Conservation (phyloP, 2,329 filamentous ascomycete species). For the Paracoccidioides lutzii region DNA sequence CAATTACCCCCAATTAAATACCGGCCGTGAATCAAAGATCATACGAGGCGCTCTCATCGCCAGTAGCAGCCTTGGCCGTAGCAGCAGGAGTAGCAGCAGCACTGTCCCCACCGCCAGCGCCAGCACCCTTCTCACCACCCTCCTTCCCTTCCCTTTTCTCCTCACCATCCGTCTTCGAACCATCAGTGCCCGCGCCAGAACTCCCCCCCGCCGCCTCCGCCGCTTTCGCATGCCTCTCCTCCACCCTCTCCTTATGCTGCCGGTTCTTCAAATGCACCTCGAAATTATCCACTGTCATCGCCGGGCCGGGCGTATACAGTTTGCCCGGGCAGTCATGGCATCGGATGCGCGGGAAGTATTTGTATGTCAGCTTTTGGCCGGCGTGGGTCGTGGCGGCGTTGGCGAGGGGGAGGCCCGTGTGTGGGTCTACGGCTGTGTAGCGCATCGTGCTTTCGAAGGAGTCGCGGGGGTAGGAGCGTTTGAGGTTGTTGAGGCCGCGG, state of each 20-base stretch:
- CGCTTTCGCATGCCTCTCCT: conserved; percentile 33
- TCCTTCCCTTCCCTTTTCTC: too few relatives aligned
- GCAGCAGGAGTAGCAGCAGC: not conserved
- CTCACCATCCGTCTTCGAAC: not conserved
- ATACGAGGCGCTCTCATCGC: not conserved
- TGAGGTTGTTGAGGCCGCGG: conserved; percentile 58
- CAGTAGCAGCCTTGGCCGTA: not conserved
- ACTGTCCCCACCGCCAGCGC: not conserved
- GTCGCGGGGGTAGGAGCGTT: conserved; percentile 60
- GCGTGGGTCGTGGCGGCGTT: conserved; percentile 38
- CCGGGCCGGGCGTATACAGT: conserved; percentile 80
- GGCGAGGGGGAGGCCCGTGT: conserved; percentile 49
- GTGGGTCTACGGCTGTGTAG: conserved; percentile 64
- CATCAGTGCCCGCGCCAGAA: not conserved
- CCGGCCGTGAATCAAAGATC: not conserved
- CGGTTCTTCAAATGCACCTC: conserved; percentile 84
- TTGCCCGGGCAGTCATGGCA: conserved; percentile 91
- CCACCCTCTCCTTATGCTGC: conserved; percentile 60
- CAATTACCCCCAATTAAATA: not conserved
- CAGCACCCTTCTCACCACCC: not conserved
- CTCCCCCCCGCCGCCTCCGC: not conserved
- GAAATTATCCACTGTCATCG: conserved; percentile 76
- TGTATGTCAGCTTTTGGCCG: conserved; percentile 55
- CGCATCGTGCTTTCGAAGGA: conserved; percentile 86
- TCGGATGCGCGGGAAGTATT: conserved; percentile 77